Percentiles rank a stretch among this genome's conserved stretches.
These are phyloP conservation scores for Aspergillus ruber DNA, from an alignment of 2,329 filamentous ascomycete genomes.

Conservation along the genomic window DNA sequence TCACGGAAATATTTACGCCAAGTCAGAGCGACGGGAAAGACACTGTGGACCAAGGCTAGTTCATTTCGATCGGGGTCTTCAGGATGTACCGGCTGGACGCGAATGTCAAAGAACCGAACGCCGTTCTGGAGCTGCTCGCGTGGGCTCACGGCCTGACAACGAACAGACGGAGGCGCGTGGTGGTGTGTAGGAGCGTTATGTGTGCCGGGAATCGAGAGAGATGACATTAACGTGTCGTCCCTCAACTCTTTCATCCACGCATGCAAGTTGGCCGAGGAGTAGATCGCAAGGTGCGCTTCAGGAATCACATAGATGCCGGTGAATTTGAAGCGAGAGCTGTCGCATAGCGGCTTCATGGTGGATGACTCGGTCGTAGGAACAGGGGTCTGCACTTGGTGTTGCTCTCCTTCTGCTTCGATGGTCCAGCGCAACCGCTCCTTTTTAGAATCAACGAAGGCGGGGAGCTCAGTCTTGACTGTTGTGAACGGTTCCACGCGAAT, in stretches of 20 bases:
- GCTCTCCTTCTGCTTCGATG: constrained; percentile 58
- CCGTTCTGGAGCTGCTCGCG: constrained; percentile 78
- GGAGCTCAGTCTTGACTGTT: constrained; percentile 57
- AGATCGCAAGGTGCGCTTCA: constrained; percentile 53
- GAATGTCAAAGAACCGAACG: constrained; percentile 88
- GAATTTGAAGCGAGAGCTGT: constrained; percentile 49
- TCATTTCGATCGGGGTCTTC: constrained; percentile 56
- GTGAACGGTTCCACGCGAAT: constrained; percentile 64
- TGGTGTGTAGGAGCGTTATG: constrained; percentile 89
- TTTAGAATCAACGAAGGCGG: constrained; percentile 48
- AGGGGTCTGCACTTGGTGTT: constrained; percentile 68
- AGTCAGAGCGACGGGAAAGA: constrained; percentile 79
- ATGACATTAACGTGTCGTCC: constrained; percentile 66
- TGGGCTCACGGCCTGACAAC: constrained; percentile 78
- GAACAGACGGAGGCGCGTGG: constrained; percentile 80
- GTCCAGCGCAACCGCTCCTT: constrained; percentile 67
- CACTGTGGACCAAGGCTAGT: constrained; percentile 79
- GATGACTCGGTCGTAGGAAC: constrained; percentile 55
- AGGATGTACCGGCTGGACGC: constrained; percentile 61
- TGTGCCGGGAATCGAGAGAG: constrained; percentile 86
- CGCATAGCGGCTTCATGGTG: constrained; percentile 53
- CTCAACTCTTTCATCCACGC: constrained; percentile 76
- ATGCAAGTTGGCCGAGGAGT: constrained; percentile 62
- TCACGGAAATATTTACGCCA: constrained; percentile 72
- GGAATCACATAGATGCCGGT: constrained; percentile 60